Conservation (phyloP, 179 eudicot genomes). For the Silene coronaria region DNA sequence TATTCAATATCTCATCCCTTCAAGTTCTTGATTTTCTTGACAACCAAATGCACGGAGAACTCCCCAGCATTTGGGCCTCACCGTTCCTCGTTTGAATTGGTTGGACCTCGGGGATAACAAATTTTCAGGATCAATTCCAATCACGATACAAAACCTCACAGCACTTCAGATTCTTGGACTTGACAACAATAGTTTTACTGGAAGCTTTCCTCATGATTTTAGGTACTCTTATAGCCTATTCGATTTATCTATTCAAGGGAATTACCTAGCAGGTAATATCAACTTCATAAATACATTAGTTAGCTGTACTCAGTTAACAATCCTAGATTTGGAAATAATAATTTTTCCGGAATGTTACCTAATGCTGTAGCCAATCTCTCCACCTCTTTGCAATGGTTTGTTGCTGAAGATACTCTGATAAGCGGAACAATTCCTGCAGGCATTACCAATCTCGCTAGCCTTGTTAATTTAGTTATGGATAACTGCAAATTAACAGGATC, state of each 20-base stretch:
- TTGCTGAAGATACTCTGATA: not conserved
- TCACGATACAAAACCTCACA: slow-evolving; percentile 16
- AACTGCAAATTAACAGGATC: slow-evolving; percentile 17
- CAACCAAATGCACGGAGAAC: slow-evolving; percentile 19
- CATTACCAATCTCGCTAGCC: slow-evolving; percentile 15
- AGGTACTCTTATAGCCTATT: not conserved
- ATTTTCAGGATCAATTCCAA: slow-evolving; percentile 20
- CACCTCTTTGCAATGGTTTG: not conserved
- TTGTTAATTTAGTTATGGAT: not conserved
- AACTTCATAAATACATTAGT: slow-evolving; percentile 13
- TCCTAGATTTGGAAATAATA: not conserved
- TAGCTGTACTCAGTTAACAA: slow-evolving; percentile 3
- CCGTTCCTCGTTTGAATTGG: not conserved
- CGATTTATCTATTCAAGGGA: not conserved
- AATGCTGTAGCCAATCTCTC: slow-evolving; percentile 7
- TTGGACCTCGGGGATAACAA: not conserved
- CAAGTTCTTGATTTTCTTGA: not conserved
- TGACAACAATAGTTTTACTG: not conserved
- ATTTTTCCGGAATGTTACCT: slow-evolving; percentile 15
- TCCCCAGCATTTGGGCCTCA: slow-evolving; percentile 20
- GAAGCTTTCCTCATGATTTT: slow-evolving; percentile 10
- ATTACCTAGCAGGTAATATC: slow-evolving; percentile 16
- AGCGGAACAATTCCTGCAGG: slow-evolving; percentile 23
- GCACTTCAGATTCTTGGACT: not conserved
- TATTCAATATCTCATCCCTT: slow-evolving; percentile 21